Percentiles rank a stretch among this genome's conserved stretches.
Evolutionary conservation across 2,329 filamentous ascomycete genomes (phyloP).

Genomic region (Chaetomiaceae sp.): DNA sequence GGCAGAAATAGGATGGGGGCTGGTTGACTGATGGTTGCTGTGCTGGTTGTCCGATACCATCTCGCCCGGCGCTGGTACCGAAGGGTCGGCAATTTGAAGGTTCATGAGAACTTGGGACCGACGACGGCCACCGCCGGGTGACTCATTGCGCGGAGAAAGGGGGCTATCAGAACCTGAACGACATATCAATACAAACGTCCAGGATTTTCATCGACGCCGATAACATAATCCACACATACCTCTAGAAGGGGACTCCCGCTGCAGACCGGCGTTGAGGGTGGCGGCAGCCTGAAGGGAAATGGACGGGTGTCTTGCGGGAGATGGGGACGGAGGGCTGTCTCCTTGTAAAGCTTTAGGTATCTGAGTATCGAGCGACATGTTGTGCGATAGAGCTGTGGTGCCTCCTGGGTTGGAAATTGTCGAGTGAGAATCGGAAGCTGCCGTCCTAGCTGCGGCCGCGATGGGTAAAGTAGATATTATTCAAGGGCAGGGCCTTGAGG

Average conservation of each 20-base stretch:
- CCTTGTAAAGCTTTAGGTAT: conserved; percentile 31
- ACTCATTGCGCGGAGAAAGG: conserved; percentile 43
- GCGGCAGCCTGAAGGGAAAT: conserved; percentile 72
- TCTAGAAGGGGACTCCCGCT: conserved; percentile 55
- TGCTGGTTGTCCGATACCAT: conserved; percentile 47
- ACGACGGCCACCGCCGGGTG: conserved; percentile 52
- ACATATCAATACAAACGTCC: background rate
- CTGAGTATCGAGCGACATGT: conserved; percentile 32
- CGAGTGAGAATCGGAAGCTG: conserved; percentile 51
- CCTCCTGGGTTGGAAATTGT: background rate
- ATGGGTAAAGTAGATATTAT: background rate
- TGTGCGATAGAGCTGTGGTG: conserved; percentile 26
- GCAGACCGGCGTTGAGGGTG: conserved; percentile 71
- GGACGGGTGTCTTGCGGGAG: conserved; percentile 57
- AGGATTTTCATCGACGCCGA: background rate
- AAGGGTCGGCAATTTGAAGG: conserved; percentile 67
- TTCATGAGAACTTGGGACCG: conserved; percentile 69
- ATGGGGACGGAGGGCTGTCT: conserved; percentile 52
- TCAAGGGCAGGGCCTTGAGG: no score
- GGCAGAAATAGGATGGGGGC: conserved; percentile 42
- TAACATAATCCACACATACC: conserved; percentile 36
- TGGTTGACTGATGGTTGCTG: conserved; percentile 34
- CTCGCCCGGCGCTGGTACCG: conserved; percentile 63
- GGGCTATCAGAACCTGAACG: conserved; percentile 43
- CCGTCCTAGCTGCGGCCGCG: background rate